Conservation (phyloP, 495 filamentous ascomycete species). For the Aspergillus indologenus region DNA sequence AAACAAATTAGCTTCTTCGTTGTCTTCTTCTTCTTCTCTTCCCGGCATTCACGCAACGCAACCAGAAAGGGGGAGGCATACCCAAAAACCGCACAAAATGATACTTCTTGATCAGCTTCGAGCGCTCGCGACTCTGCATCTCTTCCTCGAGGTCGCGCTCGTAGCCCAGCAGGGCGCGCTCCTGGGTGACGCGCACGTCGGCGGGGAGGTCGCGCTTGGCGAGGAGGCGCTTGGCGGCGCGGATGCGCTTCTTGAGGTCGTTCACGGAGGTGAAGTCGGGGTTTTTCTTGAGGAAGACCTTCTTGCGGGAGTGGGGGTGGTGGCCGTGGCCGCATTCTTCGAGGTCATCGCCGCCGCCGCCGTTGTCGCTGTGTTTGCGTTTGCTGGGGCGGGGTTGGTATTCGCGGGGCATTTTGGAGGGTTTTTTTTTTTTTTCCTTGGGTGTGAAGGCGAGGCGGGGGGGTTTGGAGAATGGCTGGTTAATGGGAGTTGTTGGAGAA, state of each 20-base stretch:
- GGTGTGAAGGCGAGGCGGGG: background rate
- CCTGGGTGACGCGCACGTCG: conserved; percentile 68
- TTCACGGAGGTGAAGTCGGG: conserved; percentile 46
- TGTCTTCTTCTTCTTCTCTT: too few relatives aligned
- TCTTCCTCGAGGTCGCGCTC: conserved; percentile 66
- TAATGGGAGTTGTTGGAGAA: conserved; percentile 14
- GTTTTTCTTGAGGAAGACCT: conserved; percentile 14
- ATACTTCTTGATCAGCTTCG: conserved; percentile 78
- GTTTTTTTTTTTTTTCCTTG: conserved; percentile 1
- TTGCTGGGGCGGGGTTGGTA: conserved; percentile 8
- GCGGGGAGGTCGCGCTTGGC: conserved; percentile 64
- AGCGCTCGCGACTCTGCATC: conserved; percentile 59
- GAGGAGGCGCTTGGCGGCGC: conserved; percentile 57
- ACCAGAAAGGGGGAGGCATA: conserved; percentile 18
- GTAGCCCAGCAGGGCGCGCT: conserved; percentile 76
- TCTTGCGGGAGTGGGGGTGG: conserved; percentile 17
- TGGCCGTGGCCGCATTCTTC: conserved; percentile 1
- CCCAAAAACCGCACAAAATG: conserved; percentile 94
- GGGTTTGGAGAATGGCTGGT: too few relatives aligned
- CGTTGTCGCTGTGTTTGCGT: conserved; percentile 26
- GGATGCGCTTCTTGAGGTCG: conserved; percentile 51
- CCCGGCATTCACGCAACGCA: background rate
- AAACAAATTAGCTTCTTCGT: background rate
- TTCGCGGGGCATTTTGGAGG: conserved; percentile 9
- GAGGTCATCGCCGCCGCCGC: background rate